Percentiles rank a stretch among this genome's conserved stretches.
phyloP scores from a whole-genome alignment of 2,329 filamentous ascomycete species.

The Xylaria sp. region DNA sequence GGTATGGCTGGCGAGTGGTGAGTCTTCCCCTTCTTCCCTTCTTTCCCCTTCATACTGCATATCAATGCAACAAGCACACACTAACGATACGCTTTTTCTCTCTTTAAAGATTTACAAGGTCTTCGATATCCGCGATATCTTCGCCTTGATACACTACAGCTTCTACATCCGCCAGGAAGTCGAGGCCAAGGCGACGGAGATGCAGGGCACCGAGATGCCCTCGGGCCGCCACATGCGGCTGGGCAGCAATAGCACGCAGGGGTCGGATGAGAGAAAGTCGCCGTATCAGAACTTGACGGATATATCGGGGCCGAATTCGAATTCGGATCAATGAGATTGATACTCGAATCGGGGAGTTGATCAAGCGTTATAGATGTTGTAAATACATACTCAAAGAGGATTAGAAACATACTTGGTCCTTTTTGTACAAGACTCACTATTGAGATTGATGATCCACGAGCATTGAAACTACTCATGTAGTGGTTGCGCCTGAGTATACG shows the following conservation, averaged over 20 bases:
- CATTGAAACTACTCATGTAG: background rate
- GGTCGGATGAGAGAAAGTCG: conserved; percentile 17
- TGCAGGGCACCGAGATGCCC: background rate
- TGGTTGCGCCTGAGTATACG: background rate
- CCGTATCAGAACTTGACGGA: conserved; percentile 11
- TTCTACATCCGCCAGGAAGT: conserved; percentile 29
- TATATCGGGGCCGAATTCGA: background rate
- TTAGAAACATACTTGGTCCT: no score
- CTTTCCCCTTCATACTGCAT: background rate
- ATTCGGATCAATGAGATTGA: background rate
- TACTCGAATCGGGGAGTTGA: background rate
- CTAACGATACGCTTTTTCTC: conserved; percentile 1
- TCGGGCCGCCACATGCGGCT: background rate
- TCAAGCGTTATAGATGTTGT: background rate
- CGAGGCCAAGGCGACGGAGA: conserved; percentile 20
- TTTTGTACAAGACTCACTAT: no score
- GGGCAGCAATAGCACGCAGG: conserved; percentile 12
- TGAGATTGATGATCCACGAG: background rate
- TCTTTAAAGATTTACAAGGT: conserved; percentile 31
- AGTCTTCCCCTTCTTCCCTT: conserved; percentile 14
- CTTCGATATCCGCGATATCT: conserved; percentile 32
- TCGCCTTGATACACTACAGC: conserved; percentile 23
- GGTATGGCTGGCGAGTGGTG: conserved; percentile 35
- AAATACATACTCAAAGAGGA: background rate
- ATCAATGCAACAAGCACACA: background rate